Conservation (phyloP, 2,329 filamentous ascomycete genomes). For the Capronia americana region DNA sequence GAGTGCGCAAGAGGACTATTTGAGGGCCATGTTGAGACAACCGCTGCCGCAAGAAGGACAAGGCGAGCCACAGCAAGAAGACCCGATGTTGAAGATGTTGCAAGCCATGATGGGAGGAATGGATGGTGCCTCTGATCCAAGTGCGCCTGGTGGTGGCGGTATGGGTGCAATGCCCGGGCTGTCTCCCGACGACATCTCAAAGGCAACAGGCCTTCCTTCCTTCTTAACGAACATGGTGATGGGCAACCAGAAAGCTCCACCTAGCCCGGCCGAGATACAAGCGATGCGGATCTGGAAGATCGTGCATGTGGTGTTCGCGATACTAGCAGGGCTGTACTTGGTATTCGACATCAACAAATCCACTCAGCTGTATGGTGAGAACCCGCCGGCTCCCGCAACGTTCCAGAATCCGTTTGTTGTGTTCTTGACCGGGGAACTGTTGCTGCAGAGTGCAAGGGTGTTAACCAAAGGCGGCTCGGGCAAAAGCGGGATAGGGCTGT, state of each 20-base stretch:
- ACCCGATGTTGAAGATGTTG: conserved; percentile 62
- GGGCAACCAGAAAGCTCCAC: conserved; percentile 47
- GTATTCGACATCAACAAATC: conserved; percentile 47
- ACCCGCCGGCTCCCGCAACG: conserved; percentile 53
- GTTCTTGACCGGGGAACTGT: conserved; percentile 56
- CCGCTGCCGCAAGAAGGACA: conserved; percentile 36
- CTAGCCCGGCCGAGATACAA: conserved; percentile 47
- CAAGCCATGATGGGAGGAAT: conserved; percentile 57
- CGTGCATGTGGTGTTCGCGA: conserved; percentile 64
- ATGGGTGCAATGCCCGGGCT: conserved; percentile 31
- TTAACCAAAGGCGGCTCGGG: conserved; percentile 41
- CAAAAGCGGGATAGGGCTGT: conserved; percentile 43
- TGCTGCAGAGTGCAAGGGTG: conserved; percentile 49
- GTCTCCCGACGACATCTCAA: conserved; percentile 39
- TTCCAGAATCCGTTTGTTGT: conserved; percentile 53
- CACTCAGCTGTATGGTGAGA: conserved; percentile 47
- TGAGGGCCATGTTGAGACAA: conserved; percentile 40
- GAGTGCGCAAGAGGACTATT: conserved; percentile 50
- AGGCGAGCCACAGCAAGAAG: conserved; percentile 51
- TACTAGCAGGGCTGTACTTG: conserved; percentile 63
- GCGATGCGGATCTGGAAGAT: conserved; percentile 59
- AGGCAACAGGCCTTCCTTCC: conserved; percentile 40
- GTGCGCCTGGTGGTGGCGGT: conserved; percentile 25
- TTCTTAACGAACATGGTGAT: conserved; percentile 48
- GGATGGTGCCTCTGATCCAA: conserved; percentile 27